Evolutionary conservation across 1,139 yeast species (phyloP).

Genomic region (Magnusiomyces ingens): DNA sequence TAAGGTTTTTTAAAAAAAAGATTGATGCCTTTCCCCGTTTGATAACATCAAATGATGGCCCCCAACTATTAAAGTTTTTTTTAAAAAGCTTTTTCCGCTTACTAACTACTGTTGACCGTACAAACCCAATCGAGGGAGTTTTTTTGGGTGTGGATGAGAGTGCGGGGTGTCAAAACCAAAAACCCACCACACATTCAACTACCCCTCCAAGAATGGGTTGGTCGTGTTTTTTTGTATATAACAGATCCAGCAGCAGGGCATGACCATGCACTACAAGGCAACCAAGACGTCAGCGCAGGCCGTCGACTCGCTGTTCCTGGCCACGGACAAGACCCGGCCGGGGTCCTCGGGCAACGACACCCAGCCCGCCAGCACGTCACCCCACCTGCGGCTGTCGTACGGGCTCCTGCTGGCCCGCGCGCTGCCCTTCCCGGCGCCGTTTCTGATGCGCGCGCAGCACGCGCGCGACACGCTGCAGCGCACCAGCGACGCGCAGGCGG

Average conservation of each 20-base stretch:
- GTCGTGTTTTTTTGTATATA: not conserved
- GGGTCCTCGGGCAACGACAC: not conserved
- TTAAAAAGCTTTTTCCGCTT: too few relatives aligned
- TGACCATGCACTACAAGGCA: slow-evolving; percentile 16
- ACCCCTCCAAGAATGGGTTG: too few relatives aligned
- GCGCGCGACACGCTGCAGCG: not conserved
- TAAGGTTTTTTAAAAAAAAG: too few relatives aligned
- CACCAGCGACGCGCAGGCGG: not conserved
- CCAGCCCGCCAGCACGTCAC: not conserved
- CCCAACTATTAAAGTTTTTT: too few relatives aligned
- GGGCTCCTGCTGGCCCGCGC: slow-evolving; percentile 10
- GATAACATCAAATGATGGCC: too few relatives aligned
- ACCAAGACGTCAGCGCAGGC: slow-evolving; percentile 1
- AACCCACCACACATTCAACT: too few relatives aligned
- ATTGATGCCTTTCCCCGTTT: too few relatives aligned
- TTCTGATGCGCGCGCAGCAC: slow-evolving; percentile 5
- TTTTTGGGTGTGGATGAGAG: too few relatives aligned
- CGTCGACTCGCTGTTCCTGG: not conserved
- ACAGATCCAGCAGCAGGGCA: slow-evolving; percentile 1
- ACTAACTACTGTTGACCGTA: too few relatives aligned
- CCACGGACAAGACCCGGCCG: too few relatives aligned
- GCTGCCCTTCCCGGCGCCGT: slow-evolving; percentile 10
- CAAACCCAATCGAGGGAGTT: too few relatives aligned
- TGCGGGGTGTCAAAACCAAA: too few relatives aligned
- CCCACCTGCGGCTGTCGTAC: slow-evolving; percentile 7